Percentiles rank a stretch among this genome's conserved stretches.
These are phyloP conservation scores for Talaromyces sp. DNA, from an alignment of 2,329 filamentous ascomycete species.

Conservation along the genomic window DNA sequence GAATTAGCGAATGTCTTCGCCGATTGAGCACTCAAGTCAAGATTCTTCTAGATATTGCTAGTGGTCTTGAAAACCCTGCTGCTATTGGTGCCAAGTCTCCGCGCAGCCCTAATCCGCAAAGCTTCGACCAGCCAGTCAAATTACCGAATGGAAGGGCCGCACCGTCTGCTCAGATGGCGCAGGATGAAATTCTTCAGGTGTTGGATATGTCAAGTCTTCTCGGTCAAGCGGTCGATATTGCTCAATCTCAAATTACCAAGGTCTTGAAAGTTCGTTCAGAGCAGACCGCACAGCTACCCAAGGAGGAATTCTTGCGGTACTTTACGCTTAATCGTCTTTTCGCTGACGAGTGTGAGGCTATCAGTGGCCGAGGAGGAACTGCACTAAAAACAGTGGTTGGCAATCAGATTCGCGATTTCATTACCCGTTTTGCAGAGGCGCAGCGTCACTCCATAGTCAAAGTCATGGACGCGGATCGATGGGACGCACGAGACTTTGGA, in stretches of 20 bases:
- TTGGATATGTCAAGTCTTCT: slow-evolving; percentile 67
- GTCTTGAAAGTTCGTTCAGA: slow-evolving; percentile 66
- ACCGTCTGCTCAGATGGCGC: slow-evolving; percentile 38
- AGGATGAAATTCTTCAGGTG: slow-evolving; percentile 65
- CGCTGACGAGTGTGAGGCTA: slow-evolving; percentile 68
- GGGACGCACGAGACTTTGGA: slow-evolving; percentile 67
- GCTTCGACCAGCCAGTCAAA: slow-evolving; percentile 47
- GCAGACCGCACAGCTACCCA: slow-evolving; percentile 57
- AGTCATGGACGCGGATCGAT: slow-evolving; percentile 63
- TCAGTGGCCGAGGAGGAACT: slow-evolving; percentile 63
- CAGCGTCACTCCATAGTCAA: slow-evolving; percentile 61
- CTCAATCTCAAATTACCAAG: slow-evolving; percentile 65
- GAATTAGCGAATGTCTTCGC: slow-evolving; percentile 82
- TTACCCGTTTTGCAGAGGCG: slow-evolving; percentile 59
- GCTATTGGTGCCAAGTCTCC: slow-evolving; percentile 48
- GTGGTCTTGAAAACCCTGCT: slow-evolving; percentile 52
- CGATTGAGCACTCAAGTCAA: slow-evolving; percentile 90
- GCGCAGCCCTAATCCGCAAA: slow-evolving; percentile 49
- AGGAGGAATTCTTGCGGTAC: slow-evolving; percentile 63
- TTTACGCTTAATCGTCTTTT: slow-evolving; percentile 66
- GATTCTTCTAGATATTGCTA: slow-evolving; percentile 90
- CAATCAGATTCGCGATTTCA: slow-evolving; percentile 64
- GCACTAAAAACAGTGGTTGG: slow-evolving; percentile 64
- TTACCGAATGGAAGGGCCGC: slow-evolving; percentile 27
- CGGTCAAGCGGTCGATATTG: slow-evolving; percentile 68